Percentiles rank a stretch among this genome's conserved stretches.
phyloP scores from a whole-genome alignment of 169 alveolate genomes.

The Miamiensis avidus region DNA sequence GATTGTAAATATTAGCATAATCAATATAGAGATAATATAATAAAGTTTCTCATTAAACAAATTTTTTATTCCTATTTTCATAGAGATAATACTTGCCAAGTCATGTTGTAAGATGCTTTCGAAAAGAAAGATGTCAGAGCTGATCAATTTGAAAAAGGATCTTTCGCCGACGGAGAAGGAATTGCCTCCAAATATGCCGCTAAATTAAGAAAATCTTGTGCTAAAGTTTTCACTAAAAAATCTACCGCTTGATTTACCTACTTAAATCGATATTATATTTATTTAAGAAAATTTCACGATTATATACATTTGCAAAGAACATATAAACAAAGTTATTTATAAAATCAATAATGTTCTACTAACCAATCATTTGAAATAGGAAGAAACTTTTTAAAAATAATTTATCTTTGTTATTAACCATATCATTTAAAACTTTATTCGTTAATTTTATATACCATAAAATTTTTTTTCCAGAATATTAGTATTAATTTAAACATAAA shows the following conservation, averaged over 20 bases:
- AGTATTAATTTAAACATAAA: too few species aligned
- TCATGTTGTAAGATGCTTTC: constrained; percentile 34
- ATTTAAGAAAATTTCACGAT: too few species aligned
- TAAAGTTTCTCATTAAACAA: too few species aligned
- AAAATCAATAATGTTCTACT: too few species aligned
- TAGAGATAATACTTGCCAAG: constrained; percentile 48
- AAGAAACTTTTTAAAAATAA: too few species aligned
- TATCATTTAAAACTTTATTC: too few species aligned
- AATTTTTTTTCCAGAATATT: too few species aligned
- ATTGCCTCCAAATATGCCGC: constrained; percentile 44
- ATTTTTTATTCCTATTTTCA: not conserved
- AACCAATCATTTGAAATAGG: too few species aligned
- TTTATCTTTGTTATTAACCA: too few species aligned
- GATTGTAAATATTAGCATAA: constrained; percentile 16
- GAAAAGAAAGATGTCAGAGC: constrained; percentile 43
- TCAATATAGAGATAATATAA: not conserved
- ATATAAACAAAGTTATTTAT: too few species aligned
- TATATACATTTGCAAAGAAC: too few species aligned
- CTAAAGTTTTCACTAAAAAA: constrained; percentile 35
- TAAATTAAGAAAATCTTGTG: constrained; percentile 32
- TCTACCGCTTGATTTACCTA: constrained; percentile 1
- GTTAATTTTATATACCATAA: too few species aligned
- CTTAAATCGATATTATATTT: not conserved
- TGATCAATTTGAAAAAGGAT: constrained; percentile 46
- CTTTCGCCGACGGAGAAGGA: constrained; percentile 37